A percentile compares a stretch with the other conserved stretches of the same genome.
Evolutionary conservation across 441 rosid genomes (phyloP).

Genomic region (Erodium moschatum): DNA sequence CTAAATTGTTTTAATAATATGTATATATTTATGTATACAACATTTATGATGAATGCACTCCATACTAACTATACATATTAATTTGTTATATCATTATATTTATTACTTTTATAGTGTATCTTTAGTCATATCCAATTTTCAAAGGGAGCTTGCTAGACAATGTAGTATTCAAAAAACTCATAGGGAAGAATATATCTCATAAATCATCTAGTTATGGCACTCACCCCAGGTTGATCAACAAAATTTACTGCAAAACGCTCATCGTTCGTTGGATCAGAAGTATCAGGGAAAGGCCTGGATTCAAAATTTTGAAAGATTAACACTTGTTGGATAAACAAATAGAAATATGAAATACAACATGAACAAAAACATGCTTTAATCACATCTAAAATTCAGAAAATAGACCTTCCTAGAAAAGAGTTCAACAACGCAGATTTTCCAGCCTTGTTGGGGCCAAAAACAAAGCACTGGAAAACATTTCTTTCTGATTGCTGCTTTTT

Average conservation of each 20-base stretch:
- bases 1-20: too few species aligned
- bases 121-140: slow-evolving; percentile 1
- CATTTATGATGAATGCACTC: too few species aligned
- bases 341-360: not conserved
- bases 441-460: slow-evolving; percentile 58
- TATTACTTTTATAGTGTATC: not conserved
- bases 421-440: slow-evolving; percentile 56
- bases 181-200: too few species aligned
- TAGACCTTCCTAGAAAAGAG: slow-evolving; percentile 53
- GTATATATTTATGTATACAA: too few species aligned
- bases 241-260: slow-evolving; percentile 46
- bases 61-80: too few species aligned
- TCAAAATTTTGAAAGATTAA: slow-evolving; percentile 14
- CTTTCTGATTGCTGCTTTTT: slow-evolving; percentile 58
- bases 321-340: not conserved
- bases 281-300: slow-evolving; percentile 46
- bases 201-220: slow-evolving; percentile 7
- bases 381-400: too few species aligned
- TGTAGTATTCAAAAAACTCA: too few species aligned
- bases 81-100: too few species aligned
- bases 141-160: too few species aligned
- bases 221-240: slow-evolving; percentile 47
- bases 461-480: slow-evolving; percentile 51
- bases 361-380: not conserved
- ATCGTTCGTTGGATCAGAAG: slow-evolving; percentile 37